Percentiles rank a stretch among this genome's conserved stretches.
Conservation (phyloP, 345 rosid species). For the Anastatica hierochuntica region DNA sequence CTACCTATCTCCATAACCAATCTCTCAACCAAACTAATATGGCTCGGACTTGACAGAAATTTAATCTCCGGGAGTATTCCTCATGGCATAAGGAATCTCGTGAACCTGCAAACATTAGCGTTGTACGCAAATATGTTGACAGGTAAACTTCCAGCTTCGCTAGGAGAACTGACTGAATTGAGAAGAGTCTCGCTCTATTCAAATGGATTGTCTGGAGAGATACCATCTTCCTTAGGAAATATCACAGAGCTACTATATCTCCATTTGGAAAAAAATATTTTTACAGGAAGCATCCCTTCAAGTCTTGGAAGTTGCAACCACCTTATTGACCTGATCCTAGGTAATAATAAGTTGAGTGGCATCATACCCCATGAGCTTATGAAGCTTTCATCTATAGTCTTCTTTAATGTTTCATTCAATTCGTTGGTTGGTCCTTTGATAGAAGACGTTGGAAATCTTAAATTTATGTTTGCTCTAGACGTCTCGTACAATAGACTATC, state of each 20-base stretch:
- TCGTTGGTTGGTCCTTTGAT: neutral
- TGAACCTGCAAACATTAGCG: slow-evolving; percentile 7
- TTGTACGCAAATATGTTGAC: slow-evolving; percentile 5
- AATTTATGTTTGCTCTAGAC: no score
- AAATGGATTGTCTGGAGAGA: slow-evolving; percentile 13
- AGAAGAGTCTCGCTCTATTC: slow-evolving; percentile 10
- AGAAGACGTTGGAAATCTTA: neutral
- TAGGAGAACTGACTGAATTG: slow-evolving; percentile 9
- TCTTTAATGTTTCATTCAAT: neutral
- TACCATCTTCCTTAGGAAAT: slow-evolving; percentile 10
- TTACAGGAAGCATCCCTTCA: slow-evolving; percentile 11
- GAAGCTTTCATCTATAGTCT: neutral
- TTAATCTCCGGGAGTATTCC: slow-evolving; percentile 8
- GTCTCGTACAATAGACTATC: neutral
- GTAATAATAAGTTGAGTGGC: slow-evolving; percentile 1
- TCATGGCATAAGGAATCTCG: neutral
- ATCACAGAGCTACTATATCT: neutral
- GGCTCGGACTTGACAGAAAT: slow-evolving; percentile 3
- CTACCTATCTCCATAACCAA: slow-evolving; percentile 10
- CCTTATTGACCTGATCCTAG: neutral
- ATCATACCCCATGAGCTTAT: slow-evolving; percentile 3
- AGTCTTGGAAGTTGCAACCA: slow-evolving; percentile 6
- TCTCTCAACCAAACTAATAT: slow-evolving; percentile 4
- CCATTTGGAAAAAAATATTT: neutral
- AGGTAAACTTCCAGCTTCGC: neutral